Evolutionary conservation across 202 grass and related monocot species (phyloP).

Genomic region (Digitaria exilis): DNA sequence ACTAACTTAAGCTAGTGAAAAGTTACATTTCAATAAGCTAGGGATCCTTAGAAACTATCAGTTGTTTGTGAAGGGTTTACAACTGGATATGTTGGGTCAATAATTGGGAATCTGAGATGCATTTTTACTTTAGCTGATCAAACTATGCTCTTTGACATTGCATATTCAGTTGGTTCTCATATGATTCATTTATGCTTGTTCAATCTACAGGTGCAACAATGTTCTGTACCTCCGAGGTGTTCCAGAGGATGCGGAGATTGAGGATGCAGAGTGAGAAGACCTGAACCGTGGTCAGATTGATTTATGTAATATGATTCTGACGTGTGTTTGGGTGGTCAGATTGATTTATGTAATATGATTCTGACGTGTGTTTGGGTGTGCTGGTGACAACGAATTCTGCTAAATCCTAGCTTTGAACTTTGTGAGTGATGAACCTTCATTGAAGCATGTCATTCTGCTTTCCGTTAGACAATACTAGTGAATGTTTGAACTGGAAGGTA

Average conservation of each 20-base stretch:
- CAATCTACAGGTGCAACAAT: constrained; percentile 72
- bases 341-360: constrained; percentile 18
- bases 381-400: background rate
- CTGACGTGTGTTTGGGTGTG: constrained; percentile 18
- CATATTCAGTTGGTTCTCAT: background rate
- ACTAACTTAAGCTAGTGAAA: background rate
- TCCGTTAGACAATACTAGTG: background rate
- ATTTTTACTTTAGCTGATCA: background rate
- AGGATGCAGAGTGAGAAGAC: constrained; percentile 67
- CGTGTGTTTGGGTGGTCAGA: constrained; percentile 7
- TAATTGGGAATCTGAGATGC: background rate
- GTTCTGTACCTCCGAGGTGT: constrained; percentile 80
- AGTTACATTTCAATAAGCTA: background rate
- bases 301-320: constrained; percentile 26
- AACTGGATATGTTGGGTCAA: background rate
- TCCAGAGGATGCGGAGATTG: constrained; percentile 85
- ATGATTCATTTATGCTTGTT: constrained; percentile 24
- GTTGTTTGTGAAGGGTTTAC: background rate
- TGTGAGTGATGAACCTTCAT: background rate
- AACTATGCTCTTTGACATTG: background rate
- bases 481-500: background rate
- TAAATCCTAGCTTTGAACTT: background rate
- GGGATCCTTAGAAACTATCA: background rate
- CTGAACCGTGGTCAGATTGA: background rate
- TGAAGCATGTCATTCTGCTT: background rate